Percentiles rank a stretch among this genome's conserved stretches.
These are phyloP conservation scores for Pythium brachiatum DNA, from an alignment of 352 stramenopile genomes.

Conservation along the genomic window DNA sequence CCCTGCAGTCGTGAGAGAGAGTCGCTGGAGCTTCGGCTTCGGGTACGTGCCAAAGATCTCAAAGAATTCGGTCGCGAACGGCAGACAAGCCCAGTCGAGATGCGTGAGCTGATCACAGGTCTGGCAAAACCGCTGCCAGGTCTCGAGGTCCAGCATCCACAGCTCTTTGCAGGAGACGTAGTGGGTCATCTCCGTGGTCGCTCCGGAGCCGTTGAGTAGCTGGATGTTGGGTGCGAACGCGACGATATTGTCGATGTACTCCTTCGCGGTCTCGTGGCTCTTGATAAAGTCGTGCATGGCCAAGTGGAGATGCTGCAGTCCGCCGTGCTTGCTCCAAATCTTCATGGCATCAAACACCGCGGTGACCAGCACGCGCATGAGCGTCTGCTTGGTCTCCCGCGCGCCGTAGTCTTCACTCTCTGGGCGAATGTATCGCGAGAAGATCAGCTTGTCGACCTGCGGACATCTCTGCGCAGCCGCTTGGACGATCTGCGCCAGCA, in stretches of 20 bases:
- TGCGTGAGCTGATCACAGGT: neutral
- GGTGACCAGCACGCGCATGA: neutral
- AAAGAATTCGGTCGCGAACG: conserved; percentile 13
- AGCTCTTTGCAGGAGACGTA: neutral
- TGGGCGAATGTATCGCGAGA: neutral
- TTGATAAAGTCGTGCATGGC: neutral
- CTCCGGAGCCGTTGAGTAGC: neutral
- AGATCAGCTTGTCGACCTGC: neutral
- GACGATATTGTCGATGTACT: neutral
- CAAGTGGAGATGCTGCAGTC: neutral
- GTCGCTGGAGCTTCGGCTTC: conserved; percentile 2
- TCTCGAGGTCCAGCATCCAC: conserved; percentile 3
- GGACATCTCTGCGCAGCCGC: neutral
- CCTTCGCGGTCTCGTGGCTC: neutral
- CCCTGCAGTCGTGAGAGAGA: conserved; percentile 5
- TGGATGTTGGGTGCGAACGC: neutral
- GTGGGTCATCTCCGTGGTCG: neutral
- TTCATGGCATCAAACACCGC: neutral
- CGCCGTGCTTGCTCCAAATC: neutral
- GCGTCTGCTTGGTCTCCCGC: neutral
- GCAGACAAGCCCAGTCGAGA: conserved; percentile 1
- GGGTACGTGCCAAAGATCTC: conserved; percentile 4
- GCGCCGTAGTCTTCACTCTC: neutral
- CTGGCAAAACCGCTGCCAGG: conserved; percentile 6
- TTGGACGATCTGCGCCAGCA: neutral